Evolutionary conservation across 257 asterid species (phyloP).

Genomic region (Osmanthus fragrans): DNA sequence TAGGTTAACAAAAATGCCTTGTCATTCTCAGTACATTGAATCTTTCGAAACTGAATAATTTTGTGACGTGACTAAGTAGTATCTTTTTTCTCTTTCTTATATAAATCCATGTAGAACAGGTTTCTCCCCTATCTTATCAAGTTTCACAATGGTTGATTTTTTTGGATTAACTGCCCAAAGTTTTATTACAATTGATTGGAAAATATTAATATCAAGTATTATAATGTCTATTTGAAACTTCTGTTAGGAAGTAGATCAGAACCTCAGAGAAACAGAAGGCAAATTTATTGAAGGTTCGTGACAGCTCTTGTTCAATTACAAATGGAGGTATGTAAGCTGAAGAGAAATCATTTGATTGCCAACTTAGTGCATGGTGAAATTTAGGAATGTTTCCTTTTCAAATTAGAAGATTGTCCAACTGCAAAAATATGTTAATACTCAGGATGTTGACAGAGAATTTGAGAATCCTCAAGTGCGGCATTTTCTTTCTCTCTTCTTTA

Average conservation of each 20-base stretch:
- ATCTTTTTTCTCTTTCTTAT: neutral
- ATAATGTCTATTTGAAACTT: constrained; percentile 5
- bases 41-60: neutral
- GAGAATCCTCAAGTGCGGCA: neutral
- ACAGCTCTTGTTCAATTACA: neutral
- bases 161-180: neutral
- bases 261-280: constrained; percentile 34
- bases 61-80: neutral
- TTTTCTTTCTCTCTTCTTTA: neutral
- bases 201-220: neutral
- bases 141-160: constrained; percentile 11
- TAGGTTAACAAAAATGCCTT: neutral
- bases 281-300: constrained; percentile 9
- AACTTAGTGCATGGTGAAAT: neutral
- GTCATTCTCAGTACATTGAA: neutral
- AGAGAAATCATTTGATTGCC: neutral
- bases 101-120: neutral
- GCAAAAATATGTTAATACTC: neutral
- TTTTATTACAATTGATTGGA: neutral
- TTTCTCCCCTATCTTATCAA: neutral
- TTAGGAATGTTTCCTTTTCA: neutral
- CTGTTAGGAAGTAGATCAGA: constrained; percentile 38
- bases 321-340: neutral
- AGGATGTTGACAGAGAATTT: neutral
- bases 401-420: neutral